These are phyloP conservation scores for Hymenoscyphus linearis DNA, from an alignment of 2,329 filamentous ascomycete species.

Conservation along the genomic window DNA sequence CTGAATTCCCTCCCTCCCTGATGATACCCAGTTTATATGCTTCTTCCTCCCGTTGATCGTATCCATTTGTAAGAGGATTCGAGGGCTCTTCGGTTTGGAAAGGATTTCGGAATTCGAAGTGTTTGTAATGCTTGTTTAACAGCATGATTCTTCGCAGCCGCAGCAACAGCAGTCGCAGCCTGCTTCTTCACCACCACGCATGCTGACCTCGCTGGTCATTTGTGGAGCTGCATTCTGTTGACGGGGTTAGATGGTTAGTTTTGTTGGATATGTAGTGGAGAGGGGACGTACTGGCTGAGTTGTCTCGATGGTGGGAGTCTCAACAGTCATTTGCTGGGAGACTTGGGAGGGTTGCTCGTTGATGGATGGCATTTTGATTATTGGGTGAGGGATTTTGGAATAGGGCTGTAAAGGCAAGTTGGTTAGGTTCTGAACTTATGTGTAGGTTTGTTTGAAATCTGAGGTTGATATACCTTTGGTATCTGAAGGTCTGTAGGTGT, in stretches of 20 bases:
- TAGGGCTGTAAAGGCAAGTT: background rate
- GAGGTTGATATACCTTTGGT: background rate
- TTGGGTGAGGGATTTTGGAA: background rate
- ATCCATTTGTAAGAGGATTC: too few species aligned
- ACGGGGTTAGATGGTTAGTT: conserved; percentile 2
- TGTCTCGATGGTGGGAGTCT: conserved; percentile 18
- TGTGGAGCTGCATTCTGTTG: conserved; percentile 10
- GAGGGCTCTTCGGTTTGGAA: background rate
- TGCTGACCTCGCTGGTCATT: conserved; percentile 11
- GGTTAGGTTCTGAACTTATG: background rate
- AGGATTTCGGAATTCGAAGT: background rate
- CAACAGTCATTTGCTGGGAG: conserved; percentile 26
- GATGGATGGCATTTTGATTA: conserved; percentile 25
- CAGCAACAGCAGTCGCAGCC: conserved; percentile 16
- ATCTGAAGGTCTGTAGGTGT: background rate
- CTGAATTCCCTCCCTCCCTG: too few species aligned
- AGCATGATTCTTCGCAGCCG: conserved; percentile 14
- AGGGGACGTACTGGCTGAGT: conserved; percentile 25
- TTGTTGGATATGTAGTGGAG: background rate
- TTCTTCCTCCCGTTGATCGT: too few species aligned
- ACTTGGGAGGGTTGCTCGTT: conserved; percentile 27
- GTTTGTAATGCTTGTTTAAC: conserved; percentile 13
- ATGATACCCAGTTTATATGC: too few species aligned
- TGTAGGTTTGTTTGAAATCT: background rate
- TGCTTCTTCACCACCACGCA: conserved; percentile 17